Evolutionary conservation across 768 basidiomycete species (phyloP).

Genomic region (Dioszegia aurantiaca): DNA sequence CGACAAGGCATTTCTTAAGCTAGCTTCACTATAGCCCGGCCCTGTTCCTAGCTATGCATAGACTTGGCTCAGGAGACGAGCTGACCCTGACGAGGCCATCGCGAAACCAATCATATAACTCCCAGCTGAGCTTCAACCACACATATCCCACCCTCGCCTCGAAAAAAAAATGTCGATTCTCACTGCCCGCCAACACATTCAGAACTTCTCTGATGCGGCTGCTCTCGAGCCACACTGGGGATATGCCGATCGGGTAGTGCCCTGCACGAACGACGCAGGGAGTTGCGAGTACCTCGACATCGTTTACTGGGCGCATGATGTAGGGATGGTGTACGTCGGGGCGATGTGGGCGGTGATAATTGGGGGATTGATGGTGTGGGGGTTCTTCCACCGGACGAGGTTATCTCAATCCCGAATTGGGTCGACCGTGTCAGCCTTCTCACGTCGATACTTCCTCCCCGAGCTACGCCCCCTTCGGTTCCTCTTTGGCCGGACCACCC

Average conservation of each 20-base stretch:
- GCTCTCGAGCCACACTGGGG: slow-evolving; percentile 32
- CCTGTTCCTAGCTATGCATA: too few relatives aligned
- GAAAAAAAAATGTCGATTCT: neutral
- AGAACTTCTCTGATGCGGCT: slow-evolving; percentile 19
- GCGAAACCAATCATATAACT: too few relatives aligned
- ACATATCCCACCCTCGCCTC: neutral
- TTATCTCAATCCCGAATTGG: slow-evolving; percentile 1
- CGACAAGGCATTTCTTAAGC: too few relatives aligned
- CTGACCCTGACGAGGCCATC: slow-evolving; percentile 1
- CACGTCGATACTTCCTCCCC: slow-evolving; percentile 16
- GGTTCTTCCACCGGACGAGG: slow-evolving; percentile 12
- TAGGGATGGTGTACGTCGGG: slow-evolving; percentile 31
- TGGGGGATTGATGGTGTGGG: slow-evolving; percentile 26
- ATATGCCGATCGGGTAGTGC: slow-evolving; percentile 27
- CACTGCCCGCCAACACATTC: slow-evolving; percentile 28
- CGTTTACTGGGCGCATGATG: slow-evolving; percentile 33
- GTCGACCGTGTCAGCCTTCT: slow-evolving; percentile 10
- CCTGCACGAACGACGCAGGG: slow-evolving; percentile 34
- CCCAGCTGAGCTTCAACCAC: neutral
- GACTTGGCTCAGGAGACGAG: too few relatives aligned
- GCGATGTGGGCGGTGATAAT: slow-evolving; percentile 29
- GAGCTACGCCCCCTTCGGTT: slow-evolving; percentile 20
- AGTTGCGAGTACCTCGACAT: slow-evolving; percentile 36
- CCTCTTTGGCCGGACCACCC: slow-evolving; percentile 31
- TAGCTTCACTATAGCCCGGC: too few relatives aligned